Conservation (phyloP, 1,284 basidiomycete species). For the Puccinia novopanici region DNA sequence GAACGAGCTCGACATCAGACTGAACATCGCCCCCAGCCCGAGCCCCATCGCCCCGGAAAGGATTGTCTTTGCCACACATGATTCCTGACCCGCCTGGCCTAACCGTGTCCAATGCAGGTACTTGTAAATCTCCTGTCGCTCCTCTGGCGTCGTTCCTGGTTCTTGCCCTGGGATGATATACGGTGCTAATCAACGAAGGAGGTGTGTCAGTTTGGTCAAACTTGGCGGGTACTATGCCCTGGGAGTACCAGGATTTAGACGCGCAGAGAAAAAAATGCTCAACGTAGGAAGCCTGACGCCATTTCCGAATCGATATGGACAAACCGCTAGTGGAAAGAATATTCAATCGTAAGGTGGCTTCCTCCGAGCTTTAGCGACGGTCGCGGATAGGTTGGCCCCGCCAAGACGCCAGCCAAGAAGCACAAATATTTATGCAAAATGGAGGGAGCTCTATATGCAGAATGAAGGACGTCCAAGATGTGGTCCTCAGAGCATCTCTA, state of each 20-base stretch:
- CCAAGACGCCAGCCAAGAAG: too few species aligned
- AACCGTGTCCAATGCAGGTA: conserved; percentile 55
- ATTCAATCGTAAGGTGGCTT: too few species aligned
- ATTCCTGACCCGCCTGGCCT: conserved; percentile 55
- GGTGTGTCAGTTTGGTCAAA: background rate
- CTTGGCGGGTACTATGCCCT: background rate
- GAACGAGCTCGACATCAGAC: conserved; percentile 91
- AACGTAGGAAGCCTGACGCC: conserved; percentile 14
- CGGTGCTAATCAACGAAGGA: conserved; percentile 52
- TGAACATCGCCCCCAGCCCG: conserved; percentile 90
- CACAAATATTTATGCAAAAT: too few species aligned
- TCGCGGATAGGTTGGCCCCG: too few species aligned
- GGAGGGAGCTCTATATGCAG: too few species aligned
- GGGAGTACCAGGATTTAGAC: background rate
- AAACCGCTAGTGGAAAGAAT: too few species aligned
- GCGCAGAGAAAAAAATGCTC: background rate
- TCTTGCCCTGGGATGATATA: conserved; percentile 56
- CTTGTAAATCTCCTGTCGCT: conserved; percentile 53
- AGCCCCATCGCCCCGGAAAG: conserved; percentile 63
- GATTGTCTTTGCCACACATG: conserved; percentile 54
- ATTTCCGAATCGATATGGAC: background rate
- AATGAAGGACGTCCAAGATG: too few species aligned
- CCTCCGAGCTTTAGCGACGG: too few species aligned
- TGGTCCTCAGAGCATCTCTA: too few species aligned
- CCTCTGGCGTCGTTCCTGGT: conserved; percentile 53